phyloP scores from a whole-genome alignment of 169 alveolate genomes.

The Plasmodium gaboni region DNA sequence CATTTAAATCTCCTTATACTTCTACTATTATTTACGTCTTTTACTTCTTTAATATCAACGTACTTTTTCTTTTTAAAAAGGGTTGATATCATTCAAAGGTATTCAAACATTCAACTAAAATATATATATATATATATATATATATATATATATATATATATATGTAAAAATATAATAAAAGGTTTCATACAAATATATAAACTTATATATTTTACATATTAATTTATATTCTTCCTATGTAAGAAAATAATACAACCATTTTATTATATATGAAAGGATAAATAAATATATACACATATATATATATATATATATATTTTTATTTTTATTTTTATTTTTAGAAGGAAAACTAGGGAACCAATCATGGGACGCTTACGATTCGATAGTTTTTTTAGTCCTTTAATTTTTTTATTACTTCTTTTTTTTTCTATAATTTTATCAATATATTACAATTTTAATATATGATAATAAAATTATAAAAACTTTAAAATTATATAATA shows the following conservation, averaged over 20 bases:
- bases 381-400: conserved; percentile 66
- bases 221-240: no score
- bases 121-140: background rate
- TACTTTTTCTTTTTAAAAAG: conserved; percentile 59
- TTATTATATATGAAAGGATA: no score
- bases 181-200: no score
- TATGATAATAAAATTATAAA: conserved; percentile 1
- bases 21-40: conserved; percentile 22
- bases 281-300: no score
- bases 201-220: no score
- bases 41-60: conserved; percentile 55
- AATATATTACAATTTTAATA: conserved; percentile 52
- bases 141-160: background rate
- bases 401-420: conserved; percentile 43
- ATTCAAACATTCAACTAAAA: background rate
- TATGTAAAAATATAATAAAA: conserved; percentile 10
- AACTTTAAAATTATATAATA: no score
- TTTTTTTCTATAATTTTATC: conserved; percentile 55
- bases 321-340: background rate
- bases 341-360: conserved; percentile 69
- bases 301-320: background rate
- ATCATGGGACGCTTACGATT: conserved; percentile 30
- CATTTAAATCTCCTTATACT: conserved; percentile 17
- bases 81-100: conserved; percentile 37
- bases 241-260: no score